These are phyloP conservation scores for Linderina pennispora DNA, from an alignment of 192 early-diverging fungal genomes.

Conservation along the genomic window DNA sequence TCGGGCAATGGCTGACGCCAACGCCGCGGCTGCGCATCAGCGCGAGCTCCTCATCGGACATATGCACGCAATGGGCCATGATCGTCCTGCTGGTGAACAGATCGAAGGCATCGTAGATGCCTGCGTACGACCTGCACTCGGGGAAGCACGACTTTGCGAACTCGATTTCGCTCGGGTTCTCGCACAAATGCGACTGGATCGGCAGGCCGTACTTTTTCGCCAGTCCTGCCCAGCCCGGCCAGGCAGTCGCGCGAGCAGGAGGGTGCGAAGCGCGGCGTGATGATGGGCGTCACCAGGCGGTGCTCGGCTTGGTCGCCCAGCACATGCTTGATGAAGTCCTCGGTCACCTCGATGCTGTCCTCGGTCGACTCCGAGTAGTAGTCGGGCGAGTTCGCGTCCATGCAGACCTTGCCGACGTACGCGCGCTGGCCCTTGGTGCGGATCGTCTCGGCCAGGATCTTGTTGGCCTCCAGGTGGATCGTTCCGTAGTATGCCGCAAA, in stretches of 20 bases:
- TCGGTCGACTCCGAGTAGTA: conserved; percentile 71
- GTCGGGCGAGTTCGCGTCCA: conserved; percentile 83
- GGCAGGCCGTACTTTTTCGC: conserved; percentile 69
- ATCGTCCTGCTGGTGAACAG: conserved; percentile 70
- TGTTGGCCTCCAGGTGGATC: conserved; percentile 72
- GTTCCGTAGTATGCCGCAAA: conserved; percentile 90
- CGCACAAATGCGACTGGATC: conserved; percentile 89
- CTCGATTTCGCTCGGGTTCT: conserved; percentile 71
- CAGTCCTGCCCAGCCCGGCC: conserved; percentile 58
- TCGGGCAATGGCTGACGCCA: conserved; percentile 89
- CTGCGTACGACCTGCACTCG: conserved; percentile 59
- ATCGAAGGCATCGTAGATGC: conserved; percentile 67
- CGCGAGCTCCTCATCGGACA: conserved; percentile 63
- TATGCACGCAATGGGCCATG: conserved; percentile 93
- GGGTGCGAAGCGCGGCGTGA: conserved; percentile 94
- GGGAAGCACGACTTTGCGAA: conserved; percentile 77
- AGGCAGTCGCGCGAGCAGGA: conserved; percentile 69
- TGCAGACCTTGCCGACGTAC: conserved; percentile 93
- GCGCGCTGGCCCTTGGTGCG: conserved; percentile 82
- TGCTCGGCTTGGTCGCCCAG: conserved; percentile 11
- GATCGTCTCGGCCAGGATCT: conserved; percentile 67
- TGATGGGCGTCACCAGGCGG: conserved; percentile 62
- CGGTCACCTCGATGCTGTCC: conserved; percentile 60
- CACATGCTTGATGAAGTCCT: conserved; percentile 57
- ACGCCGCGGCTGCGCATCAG: conserved; percentile 58